Evolutionary conservation across 257 asterid genomes (phyloP).

Genomic region (Scutellaria minor): DNA sequence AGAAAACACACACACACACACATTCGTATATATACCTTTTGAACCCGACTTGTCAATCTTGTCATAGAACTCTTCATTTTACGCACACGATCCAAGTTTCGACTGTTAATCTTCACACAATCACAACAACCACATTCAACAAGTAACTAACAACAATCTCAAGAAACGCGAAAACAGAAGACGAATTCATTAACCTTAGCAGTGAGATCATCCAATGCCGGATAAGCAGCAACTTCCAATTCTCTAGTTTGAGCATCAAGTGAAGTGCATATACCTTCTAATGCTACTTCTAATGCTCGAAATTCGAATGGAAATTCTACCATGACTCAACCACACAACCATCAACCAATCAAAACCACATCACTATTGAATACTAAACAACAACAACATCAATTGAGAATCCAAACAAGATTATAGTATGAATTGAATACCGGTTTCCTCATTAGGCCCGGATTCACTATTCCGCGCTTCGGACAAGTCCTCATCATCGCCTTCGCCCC

Average conservation of each 20-base stretch:
- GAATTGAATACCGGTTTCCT: slow-evolving; percentile 49
- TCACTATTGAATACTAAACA: neutral
- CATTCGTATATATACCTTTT: slow-evolving; percentile 51
- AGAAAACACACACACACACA: neutral
- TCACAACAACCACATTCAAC: neutral
- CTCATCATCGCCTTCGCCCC: slow-evolving; percentile 74
- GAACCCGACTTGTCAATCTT: slow-evolving; percentile 83
- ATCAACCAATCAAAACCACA: slow-evolving; percentile 3
- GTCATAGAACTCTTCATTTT: slow-evolving; percentile 84
- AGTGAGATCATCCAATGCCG: slow-evolving; percentile 91
- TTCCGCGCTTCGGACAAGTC: slow-evolving; percentile 49
- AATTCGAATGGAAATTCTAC: slow-evolving; percentile 87
- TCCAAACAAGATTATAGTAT: too few relatives aligned
- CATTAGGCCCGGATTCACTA: slow-evolving; percentile 49
- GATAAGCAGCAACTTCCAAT: slow-evolving; percentile 86
- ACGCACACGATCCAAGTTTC: slow-evolving; percentile 88
- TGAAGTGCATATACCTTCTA: slow-evolving; percentile 83
- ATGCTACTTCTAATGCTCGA: slow-evolving; percentile 89
- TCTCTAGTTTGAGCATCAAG: slow-evolving; percentile 85
- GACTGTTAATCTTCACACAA: slow-evolving; percentile 66
- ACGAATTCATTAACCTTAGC: slow-evolving; percentile 58
- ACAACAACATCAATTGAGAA: neutral
- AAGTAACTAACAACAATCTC: neutral
- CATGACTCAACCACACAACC: slow-evolving; percentile 22
- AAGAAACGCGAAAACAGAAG: neutral